phyloP scores from a whole-genome alignment of 257 asterid genomes.

The Solanum stenotomum region DNA sequence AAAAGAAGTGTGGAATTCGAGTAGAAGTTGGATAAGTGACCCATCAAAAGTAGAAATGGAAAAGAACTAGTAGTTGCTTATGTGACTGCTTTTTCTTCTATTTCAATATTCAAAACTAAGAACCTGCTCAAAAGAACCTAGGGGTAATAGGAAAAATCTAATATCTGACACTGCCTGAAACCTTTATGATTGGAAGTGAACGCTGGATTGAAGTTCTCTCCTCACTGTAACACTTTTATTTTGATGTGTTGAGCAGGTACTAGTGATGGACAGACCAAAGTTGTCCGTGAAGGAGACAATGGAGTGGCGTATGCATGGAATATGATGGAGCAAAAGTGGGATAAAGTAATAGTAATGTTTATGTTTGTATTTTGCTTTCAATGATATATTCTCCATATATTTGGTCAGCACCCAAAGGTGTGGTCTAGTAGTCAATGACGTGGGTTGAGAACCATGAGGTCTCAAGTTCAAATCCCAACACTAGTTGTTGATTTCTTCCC shows the following conservation, averaged over 20 bases:
- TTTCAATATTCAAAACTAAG: background rate
- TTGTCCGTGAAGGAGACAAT: slow-evolving; percentile 94
- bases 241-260: slow-evolving; percentile 48
- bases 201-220: background rate
- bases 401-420: background rate
- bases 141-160: background rate
- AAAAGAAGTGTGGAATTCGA: background rate
- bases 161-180: background rate
- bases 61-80: background rate
- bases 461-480: background rate
- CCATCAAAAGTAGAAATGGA: background rate
- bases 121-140: background rate
- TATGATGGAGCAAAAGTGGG: slow-evolving; percentile 79
- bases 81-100: background rate
- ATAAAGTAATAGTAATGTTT: slow-evolving; percentile 46
- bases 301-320: slow-evolving; percentile 98
- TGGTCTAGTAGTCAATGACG: background rate
- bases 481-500: background rate
- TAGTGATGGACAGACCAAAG: slow-evolving; percentile 89
- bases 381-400: background rate
- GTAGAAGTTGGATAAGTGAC: background rate
- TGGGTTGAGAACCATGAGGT: background rate
- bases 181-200: background rate
- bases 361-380: background rate
- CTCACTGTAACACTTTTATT: background rate